A percentile compares a stretch with the other conserved stretches of the same genome.
Conservation (phyloP, 164 flowering plant species). For the Magnolia officinalis region DNA sequence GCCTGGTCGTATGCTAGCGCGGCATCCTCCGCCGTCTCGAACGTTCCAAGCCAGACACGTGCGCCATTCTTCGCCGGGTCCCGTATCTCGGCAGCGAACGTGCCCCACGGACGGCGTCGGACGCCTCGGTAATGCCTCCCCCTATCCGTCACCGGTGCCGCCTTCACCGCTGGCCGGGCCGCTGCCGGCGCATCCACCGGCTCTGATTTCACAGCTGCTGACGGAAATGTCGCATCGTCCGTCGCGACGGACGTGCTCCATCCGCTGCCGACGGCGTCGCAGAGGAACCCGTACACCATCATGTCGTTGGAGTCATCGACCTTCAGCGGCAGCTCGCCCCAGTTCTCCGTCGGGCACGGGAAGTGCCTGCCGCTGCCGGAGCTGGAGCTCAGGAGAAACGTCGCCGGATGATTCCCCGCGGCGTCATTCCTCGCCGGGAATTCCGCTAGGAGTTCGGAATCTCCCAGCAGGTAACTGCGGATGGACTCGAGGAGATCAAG, state of each 20-base stretch:
- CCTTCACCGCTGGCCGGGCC: background rate
- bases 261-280: conserved; percentile 63
- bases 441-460: conserved; percentile 15
- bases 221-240: background rate
- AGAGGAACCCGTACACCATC: conserved; percentile 58
- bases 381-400: conserved; percentile 29
- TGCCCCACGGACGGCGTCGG: conserved; percentile 46
- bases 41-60: conserved; percentile 47
- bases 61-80: conserved; percentile 52
- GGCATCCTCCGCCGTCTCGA: conserved; percentile 45
- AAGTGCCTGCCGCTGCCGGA: conserved; percentile 39
- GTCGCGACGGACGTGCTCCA: conserved; percentile 45
- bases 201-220: conserved; percentile 22
- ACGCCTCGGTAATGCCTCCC: conserved; percentile 47
- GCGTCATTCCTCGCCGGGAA: background rate
- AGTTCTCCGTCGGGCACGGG: conserved; percentile 57
- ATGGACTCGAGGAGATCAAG: conserved; percentile 47
- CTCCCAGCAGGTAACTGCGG: conserved; percentile 42
- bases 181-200: conserved; percentile 9
- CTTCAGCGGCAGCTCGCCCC: conserved; percentile 81
- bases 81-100: conserved; percentile 41
- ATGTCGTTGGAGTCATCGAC: conserved; percentile 84
- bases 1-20: conserved; percentile 46
- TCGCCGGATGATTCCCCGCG: background rate
- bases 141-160: conserved; percentile 13